phyloP scores from a whole-genome alignment of 345 rosid genomes.

The Rubroshorea leprosula region DNA sequence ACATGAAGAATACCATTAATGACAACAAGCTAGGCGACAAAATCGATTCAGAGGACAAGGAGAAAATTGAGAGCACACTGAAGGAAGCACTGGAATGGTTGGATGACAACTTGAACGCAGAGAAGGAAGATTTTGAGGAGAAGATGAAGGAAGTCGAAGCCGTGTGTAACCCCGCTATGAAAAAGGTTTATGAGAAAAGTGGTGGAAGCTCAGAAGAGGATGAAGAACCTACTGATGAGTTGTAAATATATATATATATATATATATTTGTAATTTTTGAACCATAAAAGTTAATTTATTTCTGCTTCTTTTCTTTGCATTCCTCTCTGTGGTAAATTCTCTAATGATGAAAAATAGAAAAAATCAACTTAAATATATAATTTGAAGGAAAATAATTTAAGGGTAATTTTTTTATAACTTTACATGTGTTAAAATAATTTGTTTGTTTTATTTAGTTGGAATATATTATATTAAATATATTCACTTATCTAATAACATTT shows the following conservation, averaged over 20 bases:
- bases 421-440: no score
- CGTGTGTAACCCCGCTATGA: slow-evolving; percentile 49
- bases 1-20: slow-evolving; percentile 12
- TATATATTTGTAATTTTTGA: no score
- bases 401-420: no score
- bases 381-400: no score
- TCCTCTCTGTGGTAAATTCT: no score
- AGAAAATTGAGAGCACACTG: slow-evolving; percentile 9
- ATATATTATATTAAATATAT: no score
- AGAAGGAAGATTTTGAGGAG: slow-evolving; percentile 50
- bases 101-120: slow-evolving; percentile 40
- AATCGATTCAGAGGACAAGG: slow-evolving; percentile 10
- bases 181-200: slow-evolving; percentile 38
- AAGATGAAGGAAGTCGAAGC: slow-evolving; percentile 49
- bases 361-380: no score
- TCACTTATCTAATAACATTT: no score
- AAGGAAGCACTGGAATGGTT: slow-evolving; percentile 16
- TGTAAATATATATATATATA: slow-evolving; percentile 32
- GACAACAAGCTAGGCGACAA: slow-evolving; percentile 11
- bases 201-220: slow-evolving; percentile 20
- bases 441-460: no score
- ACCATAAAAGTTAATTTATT: no score
- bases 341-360: no score
- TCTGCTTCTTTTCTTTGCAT: no score
- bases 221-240: slow-evolving; percentile 40